A percentile compares a stretch with the other conserved stretches of the same genome.
Evolutionary conservation across 2,329 filamentous ascomycete genomes (phyloP).

Genomic region (Thielaviopsis ethacetica): DNA sequence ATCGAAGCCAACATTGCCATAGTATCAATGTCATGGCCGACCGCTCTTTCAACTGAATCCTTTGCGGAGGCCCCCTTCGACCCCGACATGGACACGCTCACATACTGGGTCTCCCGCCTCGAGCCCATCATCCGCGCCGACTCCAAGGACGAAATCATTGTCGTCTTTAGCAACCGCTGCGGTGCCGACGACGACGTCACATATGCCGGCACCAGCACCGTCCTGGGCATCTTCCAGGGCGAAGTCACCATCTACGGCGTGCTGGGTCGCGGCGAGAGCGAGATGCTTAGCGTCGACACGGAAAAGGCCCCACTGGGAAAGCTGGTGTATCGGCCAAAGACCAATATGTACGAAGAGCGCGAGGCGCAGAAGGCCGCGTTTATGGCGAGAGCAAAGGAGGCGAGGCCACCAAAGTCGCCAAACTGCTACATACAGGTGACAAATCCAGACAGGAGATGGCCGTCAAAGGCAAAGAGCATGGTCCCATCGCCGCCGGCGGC

Average conservation of each 20-base stretch:
- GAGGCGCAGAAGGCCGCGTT: neutral
- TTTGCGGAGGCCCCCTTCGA: slow-evolving; percentile 34
- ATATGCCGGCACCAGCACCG: slow-evolving; percentile 59
- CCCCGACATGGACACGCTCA: slow-evolving; percentile 55
- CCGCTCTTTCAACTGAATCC: slow-evolving; percentile 29
- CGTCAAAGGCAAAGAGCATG: neutral
- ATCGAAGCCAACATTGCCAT: slow-evolving; percentile 45
- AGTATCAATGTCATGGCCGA: slow-evolving; percentile 64
- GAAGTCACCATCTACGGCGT: slow-evolving; percentile 54
- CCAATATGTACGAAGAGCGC: neutral
- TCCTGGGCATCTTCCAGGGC: slow-evolving; percentile 48
- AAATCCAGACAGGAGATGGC: neutral
- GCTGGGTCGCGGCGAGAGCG: slow-evolving; percentile 50
- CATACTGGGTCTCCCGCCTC: slow-evolving; percentile 61
- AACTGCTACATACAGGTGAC: neutral
- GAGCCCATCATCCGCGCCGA: slow-evolving; percentile 43
- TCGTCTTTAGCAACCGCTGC: slow-evolving; percentile 55
- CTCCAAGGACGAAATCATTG: slow-evolving; percentile 41
- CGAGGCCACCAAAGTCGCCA: neutral
- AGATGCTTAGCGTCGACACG: slow-evolving; percentile 52
- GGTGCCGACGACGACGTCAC: slow-evolving; percentile 48
- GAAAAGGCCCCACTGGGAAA: slow-evolving; percentile 26
- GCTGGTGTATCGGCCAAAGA: slow-evolving; percentile 22
- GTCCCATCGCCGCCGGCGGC: neutral
- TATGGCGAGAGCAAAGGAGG: neutral